Evolutionary conservation across 306 rosid genomes (phyloP).

Genomic region (Vigna angularis): DNA sequence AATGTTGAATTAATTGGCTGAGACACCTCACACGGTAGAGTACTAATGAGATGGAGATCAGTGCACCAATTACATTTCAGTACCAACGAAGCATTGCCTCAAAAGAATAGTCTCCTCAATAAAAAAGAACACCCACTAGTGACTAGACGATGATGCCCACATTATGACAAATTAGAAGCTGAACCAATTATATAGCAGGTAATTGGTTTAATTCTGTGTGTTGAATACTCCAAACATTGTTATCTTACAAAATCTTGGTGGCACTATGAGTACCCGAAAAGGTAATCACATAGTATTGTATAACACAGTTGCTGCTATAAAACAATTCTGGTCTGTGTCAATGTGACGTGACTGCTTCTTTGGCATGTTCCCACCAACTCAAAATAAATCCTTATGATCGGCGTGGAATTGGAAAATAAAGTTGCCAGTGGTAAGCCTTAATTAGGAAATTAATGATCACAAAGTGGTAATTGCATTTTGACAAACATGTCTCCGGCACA

Average conservation of each 20-base stretch:
- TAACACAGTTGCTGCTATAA: conserved; percentile 13
- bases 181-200: conserved; percentile 35
- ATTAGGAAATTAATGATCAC: conserved; percentile 16
- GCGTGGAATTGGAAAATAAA: not conserved
- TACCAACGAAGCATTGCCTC: conserved; percentile 7
- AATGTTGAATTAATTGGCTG: conserved; percentile 33
- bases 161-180: conserved; percentile 40
- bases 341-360: conserved; percentile 44
- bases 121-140: conserved; percentile 23
- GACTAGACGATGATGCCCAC: conserved; percentile 33
- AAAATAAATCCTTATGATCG: conserved; percentile 34
- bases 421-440: not conserved
- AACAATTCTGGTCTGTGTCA: conserved; percentile 37
- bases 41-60: conserved; percentile 17
- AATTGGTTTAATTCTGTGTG: conserved; percentile 24
- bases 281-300: conserved; percentile 25
- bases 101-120: not conserved
- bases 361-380: conserved; percentile 42
- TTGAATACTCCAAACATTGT: conserved; percentile 34
- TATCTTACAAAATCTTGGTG: conserved; percentile 48
- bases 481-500: conserved; percentile 29
- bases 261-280: conserved; percentile 42
- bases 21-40: conserved; percentile 5
- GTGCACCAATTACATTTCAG: conserved; percentile 3
- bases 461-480: conserved; percentile 34